A percentile compares a stretch with the other conserved stretches of the same genome.
phyloP scores from a whole-genome alignment of 805 yeast genomes.

The Cyberlindnera subsufficiens region DNA sequence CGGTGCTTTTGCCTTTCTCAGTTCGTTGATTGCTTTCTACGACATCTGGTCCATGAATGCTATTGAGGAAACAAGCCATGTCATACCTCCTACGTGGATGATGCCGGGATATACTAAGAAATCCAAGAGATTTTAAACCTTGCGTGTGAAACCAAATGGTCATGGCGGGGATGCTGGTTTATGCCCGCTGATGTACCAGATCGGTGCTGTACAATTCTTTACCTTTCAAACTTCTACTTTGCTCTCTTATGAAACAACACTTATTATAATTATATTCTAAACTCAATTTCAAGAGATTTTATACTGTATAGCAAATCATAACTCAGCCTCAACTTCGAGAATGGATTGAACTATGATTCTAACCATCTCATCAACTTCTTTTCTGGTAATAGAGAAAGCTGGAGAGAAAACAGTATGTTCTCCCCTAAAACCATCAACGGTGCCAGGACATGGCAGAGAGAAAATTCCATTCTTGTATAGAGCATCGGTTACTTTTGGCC shows the following conservation, averaged over 20 bases:
- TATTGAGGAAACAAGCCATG: constrained; percentile 4
- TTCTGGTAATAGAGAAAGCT: constrained; percentile 33
- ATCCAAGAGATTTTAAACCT: background rate
- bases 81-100: constrained; percentile 9
- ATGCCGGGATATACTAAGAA: constrained; percentile 10
- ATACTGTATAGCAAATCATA: background rate
- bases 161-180: background rate
- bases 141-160: background rate
- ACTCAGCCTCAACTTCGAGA: constrained; percentile 17
- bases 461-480: constrained; percentile 36
- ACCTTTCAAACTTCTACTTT: too few relatives aligned
- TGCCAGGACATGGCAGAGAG: constrained; percentile 34
- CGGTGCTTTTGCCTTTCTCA: constrained; percentile 40
- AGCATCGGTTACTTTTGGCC: constrained; percentile 26
- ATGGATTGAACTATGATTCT: constrained; percentile 19
- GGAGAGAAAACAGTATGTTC: constrained; percentile 44
- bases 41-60: constrained; percentile 42
- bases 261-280: too few relatives aligned
- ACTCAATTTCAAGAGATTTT: too few relatives aligned
- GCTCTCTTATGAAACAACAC: too few relatives aligned
- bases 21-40: constrained; percentile 40
- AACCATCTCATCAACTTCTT: constrained; percentile 32
- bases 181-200: background rate
- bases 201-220: too few relatives aligned
- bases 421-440: constrained; percentile 35